Evolutionary conservation across 257 asterid species (phyloP), one percentile per base, ranked within the genome.

Genomic region (Solanum sejunctum): DNA sequence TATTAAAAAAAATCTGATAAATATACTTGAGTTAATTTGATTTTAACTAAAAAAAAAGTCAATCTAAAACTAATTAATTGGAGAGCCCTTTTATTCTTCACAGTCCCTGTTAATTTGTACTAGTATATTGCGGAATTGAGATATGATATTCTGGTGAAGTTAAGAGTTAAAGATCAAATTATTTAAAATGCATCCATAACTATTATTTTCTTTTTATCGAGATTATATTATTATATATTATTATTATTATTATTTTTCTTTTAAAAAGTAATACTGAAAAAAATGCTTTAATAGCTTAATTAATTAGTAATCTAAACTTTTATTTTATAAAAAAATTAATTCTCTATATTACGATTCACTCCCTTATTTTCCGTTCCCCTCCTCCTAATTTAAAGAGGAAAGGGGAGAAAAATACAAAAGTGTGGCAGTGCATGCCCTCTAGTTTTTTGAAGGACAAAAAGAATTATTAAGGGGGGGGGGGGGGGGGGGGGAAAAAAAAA

Each of bases 391-490:
- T 36, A 36, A 36, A 36, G 39, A 36, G 39, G 39, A 28, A 28
- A 28, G 83, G 16, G 12, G 60, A 12, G 21, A 45, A 18, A 77
- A 61, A 28, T 28, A 28, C 43, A 20, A 81, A 81, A 39, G 41
- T 81, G 58, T 6, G 75, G 75, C 84, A 81, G 17, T 47, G 45
- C 52, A 26, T 64, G 41, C 70, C 70, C 56, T 41, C 84, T 41
- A 39, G 72, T 43, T 26, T 28, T 28, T 64, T 57, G 36, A 56
- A 58, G 26, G 84, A 64, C 84, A 81, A 57, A 21, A 23, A 39
- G 84, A 60, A 81, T 81, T 60, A 81, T 23, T 81, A 60, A 23
- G 84, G 60, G 84, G 84, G 84, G n/a, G n/a, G 43, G 84, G 60
- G 84, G 84, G 84, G 43, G 84, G 60, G 84, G 84, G 84, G n/a